Conservation (phyloP, 495 filamentous ascomycete species). For the Hypoxylon fuscum region DNA sequence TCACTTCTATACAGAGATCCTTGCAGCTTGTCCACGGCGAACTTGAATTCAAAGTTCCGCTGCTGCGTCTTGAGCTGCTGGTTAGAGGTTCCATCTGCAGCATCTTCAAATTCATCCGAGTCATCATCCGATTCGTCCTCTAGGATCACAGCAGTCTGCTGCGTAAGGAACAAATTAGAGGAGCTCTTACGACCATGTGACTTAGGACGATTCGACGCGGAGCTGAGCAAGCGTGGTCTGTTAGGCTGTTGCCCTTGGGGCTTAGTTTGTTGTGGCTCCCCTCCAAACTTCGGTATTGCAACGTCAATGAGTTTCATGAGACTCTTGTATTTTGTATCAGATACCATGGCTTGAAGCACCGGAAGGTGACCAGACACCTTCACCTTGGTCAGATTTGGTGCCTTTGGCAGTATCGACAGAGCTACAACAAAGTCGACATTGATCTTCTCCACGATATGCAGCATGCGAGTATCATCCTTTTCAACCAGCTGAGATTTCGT, state of each 20-base stretch:
- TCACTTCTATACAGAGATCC: constrained; percentile 91
- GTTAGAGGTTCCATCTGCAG: constrained; percentile 65
- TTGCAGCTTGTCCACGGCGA: constrained; percentile 89
- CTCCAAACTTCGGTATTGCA: constrained; percentile 85
- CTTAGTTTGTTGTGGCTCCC: constrained; percentile 49
- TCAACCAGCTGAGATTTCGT: constrained; percentile 84
- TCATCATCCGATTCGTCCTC: constrained; percentile 76
- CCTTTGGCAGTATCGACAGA: constrained; percentile 92
- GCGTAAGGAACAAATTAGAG: constrained; percentile 56
- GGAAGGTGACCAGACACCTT: constrained; percentile 90
- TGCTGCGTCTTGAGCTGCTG: constrained; percentile 79
- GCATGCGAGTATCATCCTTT: constrained; percentile 71
- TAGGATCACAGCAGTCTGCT: constrained; percentile 79
- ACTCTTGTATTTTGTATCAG: constrained; percentile 94
- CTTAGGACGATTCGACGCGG: constrained; percentile 46
- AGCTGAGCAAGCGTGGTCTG: constrained; percentile 63
- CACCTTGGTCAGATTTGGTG: constrained; percentile 91
- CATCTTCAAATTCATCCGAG: constrained; percentile 68
- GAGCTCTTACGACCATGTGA: constrained; percentile 44
- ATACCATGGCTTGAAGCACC: constrained; percentile 88
- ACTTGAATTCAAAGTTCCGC: constrained; percentile 93
- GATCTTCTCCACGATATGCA: constrained; percentile 95
- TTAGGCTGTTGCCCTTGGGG: constrained; percentile 61
- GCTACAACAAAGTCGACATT: constrained; percentile 95
- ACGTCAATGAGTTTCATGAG: constrained; percentile 97